Evolutionary conservation across 306 rosid genomes (phyloP), one percentile per base, ranked within the genome.

Genomic region (Hylodesmum podocarpum): DNA sequence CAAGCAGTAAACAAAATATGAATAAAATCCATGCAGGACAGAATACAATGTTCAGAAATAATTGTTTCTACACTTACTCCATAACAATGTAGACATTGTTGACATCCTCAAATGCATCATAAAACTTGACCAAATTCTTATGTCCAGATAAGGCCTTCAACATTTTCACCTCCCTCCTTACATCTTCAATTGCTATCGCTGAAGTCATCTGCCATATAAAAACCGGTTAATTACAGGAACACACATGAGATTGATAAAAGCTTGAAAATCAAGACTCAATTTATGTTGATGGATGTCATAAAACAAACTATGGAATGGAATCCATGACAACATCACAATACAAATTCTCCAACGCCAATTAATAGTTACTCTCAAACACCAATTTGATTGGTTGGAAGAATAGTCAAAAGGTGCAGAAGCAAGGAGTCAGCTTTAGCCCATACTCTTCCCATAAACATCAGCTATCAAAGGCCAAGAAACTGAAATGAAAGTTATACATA

Each of bases 151-250:
- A 87, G 70, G 89, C 93, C 80, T 90, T 95, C 91, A 95, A 85
- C 87, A 95, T 92, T 80, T 90, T 92, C 85, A 92, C 97, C 87
- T 95, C 98, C 87, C 97, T 89, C 24, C 97, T 88, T 53, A 90
- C 96, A 86, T 95, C 98, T 85, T 95, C 98, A 68, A 95, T 88
- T 31, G 96, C 93, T 85, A 95, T 91, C 18, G 97, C 95, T 0
- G 97, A 87, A 43, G 95, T 89, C 97, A 95, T 92, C 98, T 95
- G 97, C 79, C 55, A 82, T 55, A 53, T 24, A 85, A 69, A 76
- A 85, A 61, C 36, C 49, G 36, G 43, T 84, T 73, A 75, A 62
- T 25, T 59, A 46, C 58, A 25, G 3, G 67, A 66, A 31, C 46
- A n/a, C 66, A 66, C 43, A 49, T 34, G 29, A 50, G 59, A 40